A percentile compares a stretch with the other conserved stretches of the same genome.
phyloP scores from a whole-genome alignment of 176 grass and related monocot genomes.

The Oryza coarctata region DNA sequence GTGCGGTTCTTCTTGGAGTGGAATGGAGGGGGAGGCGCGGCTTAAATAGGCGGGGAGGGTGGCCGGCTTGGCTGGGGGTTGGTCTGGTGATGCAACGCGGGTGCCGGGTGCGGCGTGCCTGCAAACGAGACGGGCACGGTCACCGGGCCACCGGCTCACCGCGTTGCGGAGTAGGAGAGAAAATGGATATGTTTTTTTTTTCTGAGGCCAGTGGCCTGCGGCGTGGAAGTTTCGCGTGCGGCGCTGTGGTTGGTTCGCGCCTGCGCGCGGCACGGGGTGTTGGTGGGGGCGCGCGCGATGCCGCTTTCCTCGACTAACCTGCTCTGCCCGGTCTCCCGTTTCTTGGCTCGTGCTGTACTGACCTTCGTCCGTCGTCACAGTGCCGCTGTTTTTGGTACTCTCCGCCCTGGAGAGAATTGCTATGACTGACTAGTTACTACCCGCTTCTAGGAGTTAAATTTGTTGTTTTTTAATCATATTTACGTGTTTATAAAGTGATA shows the following conservation, averaged over 20 bases:
- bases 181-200: neutral
- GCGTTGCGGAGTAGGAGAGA: neutral
- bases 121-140: neutral
- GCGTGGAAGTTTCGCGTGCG: slow-evolving; percentile 1
- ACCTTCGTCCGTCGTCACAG: neutral
- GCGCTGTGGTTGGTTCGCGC: neutral
- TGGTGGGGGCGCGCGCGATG: slow-evolving; percentile 6
- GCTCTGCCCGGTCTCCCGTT: neutral
- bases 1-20: slow-evolving; percentile 40
- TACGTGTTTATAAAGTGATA: too few relatives aligned
- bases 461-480: too few relatives aligned
- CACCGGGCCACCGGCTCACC: too few relatives aligned
- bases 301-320: neutral
- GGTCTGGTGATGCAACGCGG: neutral
- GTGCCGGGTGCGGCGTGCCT: too few relatives aligned
- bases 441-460: too few relatives aligned
- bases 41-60: slow-evolving; percentile 53
- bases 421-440: neutral
- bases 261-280: neutral
- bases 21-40: neutral
- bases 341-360: neutral
- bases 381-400: neutral
- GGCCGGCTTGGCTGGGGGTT: neutral
- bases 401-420: neutral
- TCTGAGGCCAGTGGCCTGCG: neutral